Conservation (phyloP, 179 eudicot genomes). For the Patellifolia procumbens region DNA sequence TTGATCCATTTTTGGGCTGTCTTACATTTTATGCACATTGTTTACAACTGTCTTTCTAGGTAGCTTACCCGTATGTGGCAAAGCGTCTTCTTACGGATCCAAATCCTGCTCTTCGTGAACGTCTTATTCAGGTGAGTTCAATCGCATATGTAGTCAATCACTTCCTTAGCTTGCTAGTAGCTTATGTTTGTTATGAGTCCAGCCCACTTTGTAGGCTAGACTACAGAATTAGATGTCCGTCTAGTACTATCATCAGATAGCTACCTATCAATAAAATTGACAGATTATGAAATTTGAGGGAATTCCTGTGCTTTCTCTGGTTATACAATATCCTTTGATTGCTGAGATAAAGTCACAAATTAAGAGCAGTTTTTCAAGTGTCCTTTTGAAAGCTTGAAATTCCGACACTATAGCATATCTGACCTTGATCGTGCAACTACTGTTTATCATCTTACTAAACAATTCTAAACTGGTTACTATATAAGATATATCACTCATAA, state of each 20-base stretch:
- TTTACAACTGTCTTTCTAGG: constrained; percentile 44
- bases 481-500: not conserved
- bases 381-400: not conserved
- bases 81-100: constrained; percentile 98
- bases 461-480: not conserved
- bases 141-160: not conserved
- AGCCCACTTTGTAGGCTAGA: not conserved
- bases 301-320: not conserved
- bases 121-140: constrained; percentile 79
- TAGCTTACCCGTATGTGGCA: constrained; percentile 96
- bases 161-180: not conserved
- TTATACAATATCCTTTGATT: not conserved
- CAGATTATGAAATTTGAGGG: not conserved
- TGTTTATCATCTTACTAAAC: not conserved
- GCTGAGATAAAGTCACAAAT: not conserved
- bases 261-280: not conserved
- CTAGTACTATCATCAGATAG: not conserved
- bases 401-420: not conserved
- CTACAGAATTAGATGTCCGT: not conserved
- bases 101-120: constrained; percentile 93
- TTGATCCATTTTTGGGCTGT: not conserved
- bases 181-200: not conserved
- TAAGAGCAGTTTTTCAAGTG: not conserved
- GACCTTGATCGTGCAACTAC: not conserved
- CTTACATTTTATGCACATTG: not conserved